Evolutionary conservation across 2,329 filamentous ascomycete genomes (phyloP).

Genomic region (Penicillium hesseltinei): DNA sequence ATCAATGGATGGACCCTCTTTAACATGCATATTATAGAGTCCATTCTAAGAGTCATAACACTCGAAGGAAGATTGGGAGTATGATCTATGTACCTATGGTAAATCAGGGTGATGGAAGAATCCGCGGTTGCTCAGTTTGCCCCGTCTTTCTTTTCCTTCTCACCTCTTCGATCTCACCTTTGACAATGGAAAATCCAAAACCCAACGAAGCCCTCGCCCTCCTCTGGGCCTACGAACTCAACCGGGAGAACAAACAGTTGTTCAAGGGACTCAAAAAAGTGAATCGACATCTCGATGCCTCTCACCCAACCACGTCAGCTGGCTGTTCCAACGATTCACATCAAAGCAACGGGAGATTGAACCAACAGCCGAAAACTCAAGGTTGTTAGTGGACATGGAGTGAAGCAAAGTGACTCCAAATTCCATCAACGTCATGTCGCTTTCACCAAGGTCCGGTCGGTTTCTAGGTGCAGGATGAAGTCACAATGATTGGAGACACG

Average conservation of each 20-base stretch:
- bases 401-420: no score
- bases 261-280: conserved; percentile 5
- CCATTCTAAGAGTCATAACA: no score
- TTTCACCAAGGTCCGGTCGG: background rate
- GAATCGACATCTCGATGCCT: background rate
- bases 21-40: no score
- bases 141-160: no score
- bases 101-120: no score
- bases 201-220: conserved; percentile 1
- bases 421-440: background rate
- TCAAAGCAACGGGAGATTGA: background rate
- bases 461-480: background rate
- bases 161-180: background rate
- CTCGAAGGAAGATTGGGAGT: no score
- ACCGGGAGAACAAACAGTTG: conserved; percentile 2
- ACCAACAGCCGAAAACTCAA: background rate
- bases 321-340: background rate
- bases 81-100: no score
- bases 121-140: no score
- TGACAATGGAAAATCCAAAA: background rate
- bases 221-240: conserved; percentile 7
- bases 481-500: background rate
- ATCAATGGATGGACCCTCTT: no score
- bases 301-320: background rate
- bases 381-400: no score